Percentiles rank a stretch among this genome's conserved stretches.
phyloP scores from a whole-genome alignment of 148 eudicot species.

The Camellia granthamiana region DNA sequence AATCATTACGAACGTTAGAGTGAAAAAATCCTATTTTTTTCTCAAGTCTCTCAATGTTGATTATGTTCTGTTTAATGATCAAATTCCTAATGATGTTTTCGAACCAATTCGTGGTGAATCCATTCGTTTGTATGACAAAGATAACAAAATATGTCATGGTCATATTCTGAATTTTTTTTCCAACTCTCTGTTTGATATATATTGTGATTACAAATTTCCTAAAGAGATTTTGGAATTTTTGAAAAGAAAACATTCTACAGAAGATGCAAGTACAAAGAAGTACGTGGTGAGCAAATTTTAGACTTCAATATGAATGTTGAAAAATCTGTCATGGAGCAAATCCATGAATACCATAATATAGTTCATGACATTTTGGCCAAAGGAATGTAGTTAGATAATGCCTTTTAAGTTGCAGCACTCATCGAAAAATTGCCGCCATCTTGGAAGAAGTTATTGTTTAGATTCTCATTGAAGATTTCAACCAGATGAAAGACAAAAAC shows the following conservation, averaged over 20 bases:
- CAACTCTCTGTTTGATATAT: neutral
- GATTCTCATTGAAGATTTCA: neutral
- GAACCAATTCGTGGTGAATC: neutral
- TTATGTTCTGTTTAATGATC: neutral
- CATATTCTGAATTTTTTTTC: neutral
- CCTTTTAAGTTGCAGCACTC: neutral
- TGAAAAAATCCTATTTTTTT: neutral
- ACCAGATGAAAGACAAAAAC: neutral
- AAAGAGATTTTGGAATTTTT: neutral
- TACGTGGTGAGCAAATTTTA: neutral
- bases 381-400: neutral
- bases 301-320: neutral
- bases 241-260: neutral
- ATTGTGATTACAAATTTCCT: neutral
- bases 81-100: neutral
- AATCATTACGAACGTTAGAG: neutral
- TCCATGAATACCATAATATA: neutral
- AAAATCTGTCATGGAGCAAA: neutral
- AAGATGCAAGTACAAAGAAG: neutral
- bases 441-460: neutral
- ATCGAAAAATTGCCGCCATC: neutral
- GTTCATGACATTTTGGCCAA: neutral
- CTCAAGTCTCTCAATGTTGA: neutral
- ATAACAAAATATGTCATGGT: neutral
- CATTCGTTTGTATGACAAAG: neutral